A percentile compares a stretch with the other conserved stretches of the same genome.
Evolutionary conservation across 2,329 filamentous ascomycete species (phyloP).

Genomic region (Aschersonia sp.): DNA sequence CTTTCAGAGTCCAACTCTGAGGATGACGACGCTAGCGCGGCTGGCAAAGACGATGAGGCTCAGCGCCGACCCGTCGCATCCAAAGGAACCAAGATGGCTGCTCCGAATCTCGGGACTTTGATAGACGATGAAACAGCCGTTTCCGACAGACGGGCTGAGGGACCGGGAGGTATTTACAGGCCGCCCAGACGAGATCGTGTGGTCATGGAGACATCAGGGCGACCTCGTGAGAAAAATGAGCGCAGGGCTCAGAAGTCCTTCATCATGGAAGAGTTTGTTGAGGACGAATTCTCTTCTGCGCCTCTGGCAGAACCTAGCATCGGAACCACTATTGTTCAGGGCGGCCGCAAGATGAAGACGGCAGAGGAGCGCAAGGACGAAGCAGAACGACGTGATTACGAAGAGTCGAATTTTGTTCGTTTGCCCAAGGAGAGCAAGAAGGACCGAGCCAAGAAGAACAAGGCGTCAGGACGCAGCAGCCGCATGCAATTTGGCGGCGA

Average conservation of each 20-base stretch:
- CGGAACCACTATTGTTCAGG: constrained; percentile 70
- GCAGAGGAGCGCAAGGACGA: constrained; percentile 63
- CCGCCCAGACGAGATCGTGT: constrained; percentile 82
- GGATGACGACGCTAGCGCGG: constrained; percentile 18
- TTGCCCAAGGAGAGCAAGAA: constrained; percentile 82
- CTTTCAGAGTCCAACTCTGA: constrained; percentile 10
- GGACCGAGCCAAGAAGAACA: constrained; percentile 52
- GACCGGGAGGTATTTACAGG: constrained; percentile 60
- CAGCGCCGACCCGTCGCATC: constrained; percentile 1
- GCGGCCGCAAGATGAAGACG: constrained; percentile 68
- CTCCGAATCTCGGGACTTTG: constrained; percentile 17
- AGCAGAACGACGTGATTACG: constrained; percentile 67
- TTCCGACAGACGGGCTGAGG: constrained; percentile 15
- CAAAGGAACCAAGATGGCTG: constrained; percentile 12
- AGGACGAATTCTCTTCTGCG: constrained; percentile 66
- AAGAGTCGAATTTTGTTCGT: constrained; percentile 83
- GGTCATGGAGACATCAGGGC: constrained; percentile 55
- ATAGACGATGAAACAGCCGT: constrained; percentile 18
- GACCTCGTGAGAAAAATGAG: constrained; percentile 42
- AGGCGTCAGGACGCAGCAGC: constrained; percentile 31
- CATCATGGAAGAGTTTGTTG: constrained; percentile 85
- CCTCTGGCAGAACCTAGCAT: constrained; percentile 81
- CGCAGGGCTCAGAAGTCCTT: constrained; percentile 57
- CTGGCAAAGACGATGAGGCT: constrained; percentile 4
- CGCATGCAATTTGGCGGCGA: constrained; percentile 73